These are phyloP conservation scores for Claviceps sorghi DNA, from an alignment of 2,329 filamentous ascomycete genomes.

Conservation along the genomic window DNA sequence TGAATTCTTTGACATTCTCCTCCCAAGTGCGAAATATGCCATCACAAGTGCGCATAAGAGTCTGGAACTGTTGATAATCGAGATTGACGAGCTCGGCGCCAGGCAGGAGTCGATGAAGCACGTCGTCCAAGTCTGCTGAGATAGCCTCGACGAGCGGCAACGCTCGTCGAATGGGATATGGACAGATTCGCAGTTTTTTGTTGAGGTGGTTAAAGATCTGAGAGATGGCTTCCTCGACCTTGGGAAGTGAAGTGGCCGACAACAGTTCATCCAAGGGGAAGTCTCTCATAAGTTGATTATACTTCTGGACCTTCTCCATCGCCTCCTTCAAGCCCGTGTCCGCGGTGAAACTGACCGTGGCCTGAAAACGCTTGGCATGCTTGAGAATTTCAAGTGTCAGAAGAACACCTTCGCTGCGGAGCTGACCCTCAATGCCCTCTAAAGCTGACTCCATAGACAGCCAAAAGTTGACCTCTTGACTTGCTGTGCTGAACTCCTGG, in stretches of 20 bases:
- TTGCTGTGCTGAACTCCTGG: constrained; percentile 52
- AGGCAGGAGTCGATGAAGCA: constrained; percentile 71
- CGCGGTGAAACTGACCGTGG: constrained; percentile 88
- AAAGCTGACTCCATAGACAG: constrained; percentile 89
- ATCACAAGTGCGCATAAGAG: constrained; percentile 69
- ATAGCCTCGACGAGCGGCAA: constrained; percentile 94
- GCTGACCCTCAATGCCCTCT: constrained; percentile 79
- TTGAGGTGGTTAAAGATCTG: constrained; percentile 91
- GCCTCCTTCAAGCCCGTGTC: constrained; percentile 95
- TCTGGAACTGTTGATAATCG: constrained; percentile 79
- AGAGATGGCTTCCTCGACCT: constrained; percentile 75
- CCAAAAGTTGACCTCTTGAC: constrained; percentile 99
- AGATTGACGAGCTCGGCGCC: constrained; percentile 83
- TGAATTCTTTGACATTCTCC: constrained; percentile 92
- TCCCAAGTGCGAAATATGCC: constrained; percentile 89
- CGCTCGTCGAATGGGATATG: constrained; percentile 84
- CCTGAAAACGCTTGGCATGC: constrained; percentile 94
- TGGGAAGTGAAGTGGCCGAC: constrained; percentile 76
- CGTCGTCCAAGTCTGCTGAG: constrained; percentile 77
- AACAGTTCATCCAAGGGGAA: constrained; percentile 91
- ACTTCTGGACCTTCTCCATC: constrained; percentile 92
- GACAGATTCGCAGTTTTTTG: constrained; percentile 92
- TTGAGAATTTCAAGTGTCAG: constrained; percentile 90
- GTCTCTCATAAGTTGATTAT: constrained; percentile 97
- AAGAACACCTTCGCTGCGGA: constrained; percentile 75